phyloP scores from a whole-genome alignment of 2,329 filamentous ascomycete species.

The Ceratocystis destructans region DNA sequence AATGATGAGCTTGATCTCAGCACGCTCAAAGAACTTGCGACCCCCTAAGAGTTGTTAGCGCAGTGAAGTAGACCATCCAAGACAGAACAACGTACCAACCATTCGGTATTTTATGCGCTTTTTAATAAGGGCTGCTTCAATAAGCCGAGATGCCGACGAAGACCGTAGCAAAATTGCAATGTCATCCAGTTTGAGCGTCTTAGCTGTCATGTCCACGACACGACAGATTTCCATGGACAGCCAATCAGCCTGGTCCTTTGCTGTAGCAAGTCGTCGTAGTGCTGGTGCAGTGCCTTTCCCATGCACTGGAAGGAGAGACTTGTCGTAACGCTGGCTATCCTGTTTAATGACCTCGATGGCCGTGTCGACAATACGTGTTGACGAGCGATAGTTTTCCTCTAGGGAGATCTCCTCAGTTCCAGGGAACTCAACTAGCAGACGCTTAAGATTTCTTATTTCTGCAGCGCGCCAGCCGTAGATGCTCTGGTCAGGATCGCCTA shows the following conservation, averaged over 20 bases:
- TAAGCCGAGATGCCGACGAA: conserved; percentile 66
- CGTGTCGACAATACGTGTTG: conserved; percentile 64
- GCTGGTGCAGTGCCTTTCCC: conserved; percentile 67
- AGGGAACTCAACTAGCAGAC: conserved; percentile 63
- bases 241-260: conserved; percentile 70
- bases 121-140: conserved; percentile 69
- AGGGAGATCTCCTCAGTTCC: conserved; percentile 70
- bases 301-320: conserved; percentile 67
- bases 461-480: conserved; percentile 95
- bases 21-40: conserved; percentile 78
- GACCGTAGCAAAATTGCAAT: conserved; percentile 80
- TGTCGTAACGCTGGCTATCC: conserved; percentile 66
- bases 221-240: conserved; percentile 73
- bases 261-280: conserved; percentile 56
- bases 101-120: conserved; percentile 78
- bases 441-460: conserved; percentile 74
- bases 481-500: conserved; percentile 93
- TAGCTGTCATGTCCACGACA: conserved; percentile 54
- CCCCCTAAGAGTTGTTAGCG: conserved; percentile 31
- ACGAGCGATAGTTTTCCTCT: conserved; percentile 90
- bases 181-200: conserved; percentile 59
- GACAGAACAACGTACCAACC: conserved; percentile 42
- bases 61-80: not conserved
- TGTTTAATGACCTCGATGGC: conserved; percentile 84
- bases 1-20: conserved; percentile 73